Evolutionary conservation across 257 asterid genomes (phyloP), one percentile per base, ranked within the genome.

Genomic region (Solanum infundibuliforme): DNA sequence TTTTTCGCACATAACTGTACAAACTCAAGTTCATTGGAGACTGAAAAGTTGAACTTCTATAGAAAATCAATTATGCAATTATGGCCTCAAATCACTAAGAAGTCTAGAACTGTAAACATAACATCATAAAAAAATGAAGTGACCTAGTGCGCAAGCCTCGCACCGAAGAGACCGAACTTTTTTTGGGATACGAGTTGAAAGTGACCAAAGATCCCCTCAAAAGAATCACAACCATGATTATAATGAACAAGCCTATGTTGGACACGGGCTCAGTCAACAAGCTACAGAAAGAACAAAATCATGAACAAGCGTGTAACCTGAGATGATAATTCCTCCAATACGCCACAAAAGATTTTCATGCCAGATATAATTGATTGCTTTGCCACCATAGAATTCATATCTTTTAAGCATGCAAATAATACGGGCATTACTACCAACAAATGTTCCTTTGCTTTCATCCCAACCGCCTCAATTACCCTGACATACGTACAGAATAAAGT

Each of bases 401-500:
- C 99, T 88, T 91, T 94, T 91, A 97, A 89, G 87, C 91, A 91
- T 88, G 94, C 87, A 85, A 94, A 89, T 86, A 97, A 88, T 74
- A 95, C 94, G 66, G 98, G 97, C 89, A 97, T 88, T 83, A 97
- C 88, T 32, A 91, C 87, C 90, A 92, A 89, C 36, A 93, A 91
- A 87, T 95, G 95, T 86, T 94, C 95, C 91, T 93, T 86, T 68
- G 94, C 77, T 90, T 89, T 94, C 89, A 92, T 88, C 83, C 98
- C 98, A 89, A 95, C 88, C 90, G 93, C 98, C 82, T 93, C 98
- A 89, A 95, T 94, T 87, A 95, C 88, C 93, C 99, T 97, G 94
- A 89, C 90, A 94, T 88, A 87, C 89, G 87, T 88, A 86, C 66
- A 85, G 73, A 32, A 41, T 10, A 75, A 86, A 34, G 87, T 89